Conservation (phyloP, 345 rosid species). For the Psidium guajava region DNA sequence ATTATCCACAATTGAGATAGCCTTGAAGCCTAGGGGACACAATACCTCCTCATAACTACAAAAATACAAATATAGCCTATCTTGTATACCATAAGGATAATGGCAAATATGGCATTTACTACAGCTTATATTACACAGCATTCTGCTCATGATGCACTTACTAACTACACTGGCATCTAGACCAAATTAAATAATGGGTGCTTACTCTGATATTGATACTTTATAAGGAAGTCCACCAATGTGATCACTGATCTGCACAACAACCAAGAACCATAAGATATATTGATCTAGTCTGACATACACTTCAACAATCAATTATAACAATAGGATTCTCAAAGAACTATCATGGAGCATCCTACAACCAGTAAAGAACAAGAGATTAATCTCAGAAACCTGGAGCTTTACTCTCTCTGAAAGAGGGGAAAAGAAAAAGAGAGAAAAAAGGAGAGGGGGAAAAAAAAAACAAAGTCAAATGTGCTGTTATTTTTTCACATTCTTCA, state of each 20-base stretch:
- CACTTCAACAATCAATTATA: neutral
- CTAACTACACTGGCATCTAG: neutral
- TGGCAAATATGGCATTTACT: neutral
- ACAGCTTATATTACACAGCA: neutral
- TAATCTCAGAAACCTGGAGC: neutral
- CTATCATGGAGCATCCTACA: neutral
- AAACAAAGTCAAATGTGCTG: neutral
- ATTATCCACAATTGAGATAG: slow-evolving; percentile 52
- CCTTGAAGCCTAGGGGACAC: slow-evolving; percentile 58
- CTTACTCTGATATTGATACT: slow-evolving; percentile 68
- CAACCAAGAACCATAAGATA: neutral
- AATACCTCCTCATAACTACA: slow-evolving; percentile 67
- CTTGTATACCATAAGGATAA: neutral
- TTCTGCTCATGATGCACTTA: neutral
- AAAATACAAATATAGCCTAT: neutral
- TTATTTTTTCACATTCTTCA: neutral
- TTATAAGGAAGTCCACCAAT: slow-evolving; percentile 82
- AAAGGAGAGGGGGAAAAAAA: neutral
- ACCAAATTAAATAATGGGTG: neutral
- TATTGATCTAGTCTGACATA: neutral
- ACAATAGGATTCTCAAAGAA: neutral
- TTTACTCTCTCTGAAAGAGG: neutral
- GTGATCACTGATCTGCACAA: slow-evolving; percentile 57
- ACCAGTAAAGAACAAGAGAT: neutral
- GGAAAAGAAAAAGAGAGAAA: neutral